These are phyloP conservation scores for Fusarium abutilonis DNA, from an alignment of 2,329 filamentous ascomycete species.

Conservation along the genomic window DNA sequence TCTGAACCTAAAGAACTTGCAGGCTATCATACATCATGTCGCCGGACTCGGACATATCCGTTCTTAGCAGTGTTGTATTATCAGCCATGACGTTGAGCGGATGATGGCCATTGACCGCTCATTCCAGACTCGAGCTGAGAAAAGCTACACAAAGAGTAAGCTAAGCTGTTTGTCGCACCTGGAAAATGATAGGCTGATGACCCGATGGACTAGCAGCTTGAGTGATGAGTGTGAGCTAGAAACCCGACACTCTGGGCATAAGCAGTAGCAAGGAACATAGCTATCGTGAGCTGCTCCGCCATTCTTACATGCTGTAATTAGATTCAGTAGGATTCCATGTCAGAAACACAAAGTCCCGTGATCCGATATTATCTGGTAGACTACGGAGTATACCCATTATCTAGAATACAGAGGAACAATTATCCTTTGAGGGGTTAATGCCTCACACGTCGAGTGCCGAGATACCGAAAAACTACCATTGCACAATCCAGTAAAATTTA, in stretches of 20 bases:
- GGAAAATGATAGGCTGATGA: neutral
- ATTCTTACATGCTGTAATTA: neutral
- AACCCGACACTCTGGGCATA: neutral
- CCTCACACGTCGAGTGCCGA: neutral
- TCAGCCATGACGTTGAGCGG: neutral
- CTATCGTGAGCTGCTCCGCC: neutral
- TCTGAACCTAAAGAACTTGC: too few species aligned
- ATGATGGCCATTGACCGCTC: constrained; percentile 1
- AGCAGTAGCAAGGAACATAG: neutral
- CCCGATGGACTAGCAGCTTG: too few species aligned
- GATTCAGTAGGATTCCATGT: neutral
- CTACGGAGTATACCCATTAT: too few species aligned
- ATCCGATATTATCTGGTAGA: neutral
- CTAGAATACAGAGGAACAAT: too few species aligned
- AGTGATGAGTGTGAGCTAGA: too few species aligned
- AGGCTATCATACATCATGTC: too few species aligned
- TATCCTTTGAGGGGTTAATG: too few species aligned
- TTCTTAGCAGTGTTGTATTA: neutral
- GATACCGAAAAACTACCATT: neutral
- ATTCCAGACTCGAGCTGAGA: neutral
- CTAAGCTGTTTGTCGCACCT: neutral
- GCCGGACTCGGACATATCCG: neutral
- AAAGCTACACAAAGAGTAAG: constrained; percentile 6
- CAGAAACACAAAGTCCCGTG: neutral
- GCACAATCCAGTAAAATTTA: neutral